Evolutionary conservation across 495 filamentous ascomycete species (phyloP), one percentile per base, ranked within the genome.

Genomic region (Trichoderma asperelloides): DNA sequence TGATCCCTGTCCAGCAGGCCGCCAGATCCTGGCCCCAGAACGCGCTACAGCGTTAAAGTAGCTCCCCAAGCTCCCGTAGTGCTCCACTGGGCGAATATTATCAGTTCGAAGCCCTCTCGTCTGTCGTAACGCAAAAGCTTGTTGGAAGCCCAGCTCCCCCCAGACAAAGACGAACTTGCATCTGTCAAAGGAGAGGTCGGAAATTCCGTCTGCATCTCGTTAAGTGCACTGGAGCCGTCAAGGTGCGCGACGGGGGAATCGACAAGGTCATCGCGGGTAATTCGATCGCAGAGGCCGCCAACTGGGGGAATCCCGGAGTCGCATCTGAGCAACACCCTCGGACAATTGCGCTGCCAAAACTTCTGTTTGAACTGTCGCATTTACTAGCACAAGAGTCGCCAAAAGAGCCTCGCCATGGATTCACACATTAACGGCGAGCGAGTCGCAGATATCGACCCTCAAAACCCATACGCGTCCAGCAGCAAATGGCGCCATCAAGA

Each of bases 401-500:
- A 11, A 2, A 47, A 49, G 23, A 49, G 15, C 28, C 13, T 23
- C 13, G 49, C 8, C 39, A 65, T 65, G 64, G 39, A 40, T 18
- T 30, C 37, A 41, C 39, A 45, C 30, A 4, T 6, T 37, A 75
- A 69, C 66, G 74, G 76, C 68, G 65, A 71, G 63, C 65, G 70
- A 65, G 69, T 73, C 27, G 65, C 71, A 37, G 70, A 75, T 0
- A 69, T 71, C 47, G 74, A 77, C 18, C 47, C 67, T 51, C 76
- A 68, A 30, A 84, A 83, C 68, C 80, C 79, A 12, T 76, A 85
- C 62, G 78, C 80, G n/a, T 84, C 81, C 2, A 60, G 73, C 21
- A 79, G 69, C 64, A 74, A 71, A 69, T 85, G 83, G 83, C 76
- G 81, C 25, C 83, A 85, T 65, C 77, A 81, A 67, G 83, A 85